Conservation (phyloP, 495 filamentous ascomycete species). For the Talaromyces borbonicus region DNA sequence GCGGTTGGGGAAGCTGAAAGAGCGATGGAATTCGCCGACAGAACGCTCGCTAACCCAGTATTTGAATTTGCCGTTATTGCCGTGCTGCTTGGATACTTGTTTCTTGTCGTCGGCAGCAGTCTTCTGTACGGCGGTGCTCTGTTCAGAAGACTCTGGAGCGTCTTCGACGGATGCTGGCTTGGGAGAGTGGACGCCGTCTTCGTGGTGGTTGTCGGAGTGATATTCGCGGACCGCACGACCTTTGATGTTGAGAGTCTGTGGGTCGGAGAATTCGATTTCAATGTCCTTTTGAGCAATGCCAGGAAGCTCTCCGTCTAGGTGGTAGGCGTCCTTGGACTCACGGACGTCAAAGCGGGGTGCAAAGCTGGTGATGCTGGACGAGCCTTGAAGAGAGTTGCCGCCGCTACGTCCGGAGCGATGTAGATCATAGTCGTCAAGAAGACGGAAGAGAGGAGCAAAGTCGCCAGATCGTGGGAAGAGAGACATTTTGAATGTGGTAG, state of each 20-base stretch:
- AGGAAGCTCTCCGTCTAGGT: conserved; percentile 84
- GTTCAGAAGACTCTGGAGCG: conserved; percentile 15
- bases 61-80: conserved; percentile 28
- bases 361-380: conserved; percentile 39
- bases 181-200: conserved; percentile 23
- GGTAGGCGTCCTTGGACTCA: conserved; percentile 60
- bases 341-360: conserved; percentile 73
- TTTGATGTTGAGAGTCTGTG: conserved; percentile 64
- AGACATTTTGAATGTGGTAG: conserved; percentile 24
- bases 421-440: conserved; percentile 35
- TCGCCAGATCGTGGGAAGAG: conserved; percentile 28
- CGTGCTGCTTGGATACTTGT: conserved; percentile 2
- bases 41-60: conserved; percentile 83
- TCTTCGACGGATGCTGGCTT: conserved; percentile 14
- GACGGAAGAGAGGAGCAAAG: conserved; percentile 36
- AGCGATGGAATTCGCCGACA: conserved; percentile 72
- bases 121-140: conserved; percentile 12
- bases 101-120: conserved; percentile 8
- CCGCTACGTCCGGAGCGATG: conserved; percentile 23
- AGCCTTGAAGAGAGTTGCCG: conserved; percentile 9
- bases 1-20: conserved; percentile 67
- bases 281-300: conserved; percentile 73
- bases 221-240: conserved; percentile 48
- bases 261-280: conserved; percentile 77
- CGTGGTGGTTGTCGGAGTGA: conserved; percentile 38